Conservation (phyloP, 306 rosid species). For the Canavalia ensiformis region DNA sequence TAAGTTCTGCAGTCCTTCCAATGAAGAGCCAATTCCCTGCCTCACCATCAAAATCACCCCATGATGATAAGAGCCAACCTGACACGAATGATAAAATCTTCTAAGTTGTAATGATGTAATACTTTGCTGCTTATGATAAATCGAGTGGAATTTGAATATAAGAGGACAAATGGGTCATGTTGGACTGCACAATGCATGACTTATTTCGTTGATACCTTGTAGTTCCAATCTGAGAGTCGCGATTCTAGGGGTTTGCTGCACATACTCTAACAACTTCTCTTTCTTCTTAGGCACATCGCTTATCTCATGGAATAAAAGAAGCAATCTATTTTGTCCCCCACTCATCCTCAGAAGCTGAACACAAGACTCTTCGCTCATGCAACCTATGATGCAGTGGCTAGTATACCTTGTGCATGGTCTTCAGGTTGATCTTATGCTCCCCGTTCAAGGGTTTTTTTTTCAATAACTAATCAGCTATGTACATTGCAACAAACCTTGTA, state of each 20-base stretch:
- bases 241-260: background rate
- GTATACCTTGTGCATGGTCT: too few relatives aligned
- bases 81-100: background rate
- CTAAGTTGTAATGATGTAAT: background rate
- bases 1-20: background rate
- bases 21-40: background rate
- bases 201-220: background rate
- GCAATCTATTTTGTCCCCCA: too few relatives aligned
- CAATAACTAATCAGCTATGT: too few relatives aligned
- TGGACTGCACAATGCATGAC: background rate
- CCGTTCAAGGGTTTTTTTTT: too few relatives aligned
- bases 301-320: too few relatives aligned
- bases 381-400: too few relatives aligned
- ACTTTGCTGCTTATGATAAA: background rate
- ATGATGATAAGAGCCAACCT: background rate
- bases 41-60: background rate
- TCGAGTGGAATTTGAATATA: background rate
- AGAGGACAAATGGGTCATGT: background rate
- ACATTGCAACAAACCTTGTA: too few relatives aligned
- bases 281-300: too few relatives aligned
- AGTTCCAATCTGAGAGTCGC: background rate
- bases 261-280: too few relatives aligned
- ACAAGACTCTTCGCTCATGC: too few relatives aligned
- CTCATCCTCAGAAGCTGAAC: too few relatives aligned
- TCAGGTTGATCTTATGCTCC: too few relatives aligned